Percentiles rank a stretch among this genome's conserved stretches.
Evolutionary conservation across 2,329 filamentous ascomycete genomes (phyloP).

Genomic region (Trichoderma breve): DNA sequence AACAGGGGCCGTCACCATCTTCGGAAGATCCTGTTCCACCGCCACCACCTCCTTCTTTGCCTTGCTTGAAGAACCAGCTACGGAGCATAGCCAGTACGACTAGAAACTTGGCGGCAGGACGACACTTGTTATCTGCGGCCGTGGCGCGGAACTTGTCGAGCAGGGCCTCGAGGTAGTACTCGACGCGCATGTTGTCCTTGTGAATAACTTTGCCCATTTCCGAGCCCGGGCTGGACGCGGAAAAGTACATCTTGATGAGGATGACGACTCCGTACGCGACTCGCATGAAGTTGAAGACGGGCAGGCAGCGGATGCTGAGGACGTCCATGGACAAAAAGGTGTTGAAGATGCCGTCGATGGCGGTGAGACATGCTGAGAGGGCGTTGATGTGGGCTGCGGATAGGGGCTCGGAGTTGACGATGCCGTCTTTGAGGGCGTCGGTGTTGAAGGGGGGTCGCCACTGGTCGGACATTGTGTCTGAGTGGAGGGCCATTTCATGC

Average conservation of each 20-base stretch:
- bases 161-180: slow-evolving; percentile 66
- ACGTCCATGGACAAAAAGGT: slow-evolving; percentile 62
- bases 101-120: slow-evolving; percentile 67
- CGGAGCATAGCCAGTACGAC: slow-evolving; percentile 69
- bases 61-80: slow-evolving; percentile 63
- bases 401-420: slow-evolving; percentile 41
- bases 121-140: slow-evolving; percentile 61
- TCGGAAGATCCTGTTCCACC: not conserved
- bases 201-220: slow-evolving; percentile 69
- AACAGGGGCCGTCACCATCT: not conserved
- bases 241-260: slow-evolving; percentile 71
- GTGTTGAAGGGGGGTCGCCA: slow-evolving; percentile 47
- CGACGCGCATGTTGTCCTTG: slow-evolving; percentile 63
- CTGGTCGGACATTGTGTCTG: slow-evolving; percentile 58
- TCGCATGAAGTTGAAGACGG: slow-evolving; percentile 69
- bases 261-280: slow-evolving; percentile 70
- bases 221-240: slow-evolving; percentile 60
- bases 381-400: slow-evolving; percentile 61
- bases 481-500: slow-evolving; percentile 71
- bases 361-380: slow-evolving; percentile 63
- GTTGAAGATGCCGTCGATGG: slow-evolving; percentile 65
- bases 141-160: slow-evolving; percentile 65
- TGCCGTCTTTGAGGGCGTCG: slow-evolving; percentile 44
- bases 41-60: slow-evolving; percentile 27
- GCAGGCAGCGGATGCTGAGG: slow-evolving; percentile 59